phyloP scores from a whole-genome alignment of 164 flowering plant genomes.

The Vitis labrusca region DNA sequence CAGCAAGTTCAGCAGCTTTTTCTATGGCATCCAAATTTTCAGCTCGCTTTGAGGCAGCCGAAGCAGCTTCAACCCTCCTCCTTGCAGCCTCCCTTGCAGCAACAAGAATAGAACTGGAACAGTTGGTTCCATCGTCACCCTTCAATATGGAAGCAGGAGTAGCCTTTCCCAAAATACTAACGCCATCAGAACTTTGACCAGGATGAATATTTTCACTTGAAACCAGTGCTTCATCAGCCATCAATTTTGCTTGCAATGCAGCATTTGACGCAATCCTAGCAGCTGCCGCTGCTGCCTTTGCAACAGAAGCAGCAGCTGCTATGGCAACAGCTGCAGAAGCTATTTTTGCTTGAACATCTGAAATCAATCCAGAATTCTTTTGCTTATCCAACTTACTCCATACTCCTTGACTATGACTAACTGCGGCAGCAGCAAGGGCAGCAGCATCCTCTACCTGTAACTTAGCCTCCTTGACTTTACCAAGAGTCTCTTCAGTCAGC shows the following conservation, averaged over 20 bases:
- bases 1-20: conserved; percentile 92
- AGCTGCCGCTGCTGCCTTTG: conserved; percentile 97
- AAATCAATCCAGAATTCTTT: conserved; percentile 47
- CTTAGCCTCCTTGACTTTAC: conserved; percentile 68
- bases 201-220: conserved; percentile 21
- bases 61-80: conserved; percentile 83
- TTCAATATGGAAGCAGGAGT: conserved; percentile 63
- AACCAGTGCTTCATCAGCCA: conserved; percentile 77
- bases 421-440: conserved; percentile 63
- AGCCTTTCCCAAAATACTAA: conserved; percentile 37
- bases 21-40: conserved; percentile 91
- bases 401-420: conserved; percentile 57
- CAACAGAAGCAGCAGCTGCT: conserved; percentile 95
- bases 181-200: conserved; percentile 24
- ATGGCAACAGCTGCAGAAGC: conserved; percentile 80
- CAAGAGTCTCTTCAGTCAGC: conserved; percentile 51
- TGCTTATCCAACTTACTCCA: conserved; percentile 76
- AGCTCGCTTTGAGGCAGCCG: conserved; percentile 83
- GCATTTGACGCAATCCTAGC: conserved; percentile 93
- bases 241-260: conserved; percentile 84
- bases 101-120: conserved; percentile 53
- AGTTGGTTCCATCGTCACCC: conserved; percentile 37
- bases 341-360: conserved; percentile 64
- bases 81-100: conserved; percentile 84
- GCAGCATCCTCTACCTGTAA: conserved; percentile 83